Base-by-base conservation (phyloP, 116 monocot species). In the Thalassia testudinum region DNA sequence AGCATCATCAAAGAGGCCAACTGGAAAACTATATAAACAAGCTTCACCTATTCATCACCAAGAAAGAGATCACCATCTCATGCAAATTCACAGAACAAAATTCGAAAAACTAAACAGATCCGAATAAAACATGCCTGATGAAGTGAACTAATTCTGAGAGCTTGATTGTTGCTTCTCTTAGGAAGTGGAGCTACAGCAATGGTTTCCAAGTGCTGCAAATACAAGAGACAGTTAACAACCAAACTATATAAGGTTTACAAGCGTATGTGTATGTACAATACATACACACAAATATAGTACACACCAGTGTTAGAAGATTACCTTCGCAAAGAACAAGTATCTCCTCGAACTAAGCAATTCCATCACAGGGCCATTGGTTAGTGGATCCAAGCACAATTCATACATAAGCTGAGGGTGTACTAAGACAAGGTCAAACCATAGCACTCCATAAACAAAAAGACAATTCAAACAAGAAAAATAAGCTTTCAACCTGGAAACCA, bases 301-400 rank as follows among this genome's bases (percentile, higher is more conserved):
- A 34, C 3, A 34, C n/a, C 4, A 16, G 45, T n/a, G 2, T 15
- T n/a, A 7, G 4, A 45, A 6, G 19, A 24, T 19, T 23, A 97
- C 97, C 97, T 85, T 77, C 7, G 63, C 68, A 56, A 89, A 97
- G 62, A 81, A 85, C 26, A 82, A 89, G 51, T 89, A 82, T 55
- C 69, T 89, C 34, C 74, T 89, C 47, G 77, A 71, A 57, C 82
- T 68, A 47, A 89, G 67, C 42, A 97, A 54, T 72, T 85, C 89
- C 66, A 88, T 79, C 53, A 57, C 66, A 27, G 97, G 77, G 8
- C 70, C 85, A 73, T 58, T 6, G 37, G 97, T 85, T 43, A 72
- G 54, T 27, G 85, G 74, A 63, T 97, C 89, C 50, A 79, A 54
- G 49, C 97, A 88, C 52, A 97, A 67, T 69, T 97, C 97, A 67